Evolutionary conservation across 495 filamentous ascomycete genomes (phyloP).

Genomic region (Chaetomium cochliodes): DNA sequence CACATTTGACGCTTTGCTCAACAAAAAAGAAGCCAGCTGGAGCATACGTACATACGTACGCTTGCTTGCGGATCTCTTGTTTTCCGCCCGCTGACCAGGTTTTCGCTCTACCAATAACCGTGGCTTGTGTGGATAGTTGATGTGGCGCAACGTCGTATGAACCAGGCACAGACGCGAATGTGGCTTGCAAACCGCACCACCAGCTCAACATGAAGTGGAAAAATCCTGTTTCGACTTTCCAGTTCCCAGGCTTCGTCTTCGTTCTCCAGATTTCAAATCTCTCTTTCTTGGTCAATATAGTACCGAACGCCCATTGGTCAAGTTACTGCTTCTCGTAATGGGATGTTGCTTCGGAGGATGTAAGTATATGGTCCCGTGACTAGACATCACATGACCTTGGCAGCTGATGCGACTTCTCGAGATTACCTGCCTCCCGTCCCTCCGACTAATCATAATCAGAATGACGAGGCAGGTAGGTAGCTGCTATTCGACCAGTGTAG

Average conservation of each 20-base stretch:
- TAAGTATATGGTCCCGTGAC: neutral
- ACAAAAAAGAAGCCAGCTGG: slow-evolving; percentile 2
- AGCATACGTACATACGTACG: slow-evolving; percentile 6
- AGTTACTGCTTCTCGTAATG: neutral
- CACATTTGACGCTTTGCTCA: neutral
- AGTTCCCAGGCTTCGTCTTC: neutral
- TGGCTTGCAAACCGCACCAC: slow-evolving; percentile 2
- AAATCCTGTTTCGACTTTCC: neutral
- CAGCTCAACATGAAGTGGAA: neutral
- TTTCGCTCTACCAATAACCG: neutral
- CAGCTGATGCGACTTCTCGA: slow-evolving; percentile 8
- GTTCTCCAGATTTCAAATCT: neutral
- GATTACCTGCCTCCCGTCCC: neutral
- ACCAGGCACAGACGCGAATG: neutral
- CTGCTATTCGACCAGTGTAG: neutral
- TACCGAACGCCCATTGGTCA: neutral
- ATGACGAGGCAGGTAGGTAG: too few species aligned
- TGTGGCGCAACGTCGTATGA: neutral
- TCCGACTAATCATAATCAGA: too few species aligned
- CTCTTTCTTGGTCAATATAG: neutral
- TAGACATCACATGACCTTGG: slow-evolving; percentile 12
- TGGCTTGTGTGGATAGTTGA: neutral
- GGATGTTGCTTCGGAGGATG: neutral
- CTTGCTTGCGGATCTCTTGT: neutral
- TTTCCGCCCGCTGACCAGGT: neutral